Percentiles rank a stretch among this genome's conserved stretches.
Evolutionary conservation across 208 protist species (phyloP).

Genomic region (Crithidia thermophila): DNA sequence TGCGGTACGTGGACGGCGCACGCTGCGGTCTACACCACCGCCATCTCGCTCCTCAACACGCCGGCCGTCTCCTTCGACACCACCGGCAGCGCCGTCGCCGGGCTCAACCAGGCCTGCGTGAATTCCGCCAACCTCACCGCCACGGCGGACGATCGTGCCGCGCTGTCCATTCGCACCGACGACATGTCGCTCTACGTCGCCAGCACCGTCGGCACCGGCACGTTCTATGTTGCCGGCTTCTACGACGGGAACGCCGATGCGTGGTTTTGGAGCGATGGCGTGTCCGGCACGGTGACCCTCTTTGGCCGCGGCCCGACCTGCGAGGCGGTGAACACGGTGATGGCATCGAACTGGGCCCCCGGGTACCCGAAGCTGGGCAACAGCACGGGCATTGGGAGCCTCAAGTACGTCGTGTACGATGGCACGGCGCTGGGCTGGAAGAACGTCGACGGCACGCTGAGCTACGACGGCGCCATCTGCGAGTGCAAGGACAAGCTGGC

Average conservation of each 20-base stretch:
- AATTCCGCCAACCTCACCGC: background rate
- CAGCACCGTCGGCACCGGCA: background rate
- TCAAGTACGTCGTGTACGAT: conserved; percentile 19
- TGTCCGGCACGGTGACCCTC: no score
- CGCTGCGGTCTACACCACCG: conserved; percentile 7
- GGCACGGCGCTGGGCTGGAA: conserved; percentile 1
- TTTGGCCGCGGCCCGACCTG: no score
- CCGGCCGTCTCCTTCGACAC: background rate
- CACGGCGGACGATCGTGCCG: background rate
- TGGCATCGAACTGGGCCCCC: no score
- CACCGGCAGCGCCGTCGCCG: background rate
- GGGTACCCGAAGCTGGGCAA: no score
- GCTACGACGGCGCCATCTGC: conserved; percentile 15
- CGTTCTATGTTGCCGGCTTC: no score
- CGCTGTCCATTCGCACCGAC: background rate
- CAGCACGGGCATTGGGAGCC: background rate
- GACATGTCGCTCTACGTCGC: background rate
- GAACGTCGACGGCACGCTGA: conserved; percentile 11
- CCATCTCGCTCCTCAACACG: background rate
- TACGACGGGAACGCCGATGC: no score
- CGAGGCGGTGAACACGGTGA: no score
- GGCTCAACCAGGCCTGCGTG: conserved; percentile 1
- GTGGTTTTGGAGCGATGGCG: no score
- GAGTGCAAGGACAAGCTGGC: background rate
- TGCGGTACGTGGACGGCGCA: background rate